Evolutionary conservation across 192 early-diverging fungal genomes (phyloP).

Genomic region (Podila minutissima): DNA sequence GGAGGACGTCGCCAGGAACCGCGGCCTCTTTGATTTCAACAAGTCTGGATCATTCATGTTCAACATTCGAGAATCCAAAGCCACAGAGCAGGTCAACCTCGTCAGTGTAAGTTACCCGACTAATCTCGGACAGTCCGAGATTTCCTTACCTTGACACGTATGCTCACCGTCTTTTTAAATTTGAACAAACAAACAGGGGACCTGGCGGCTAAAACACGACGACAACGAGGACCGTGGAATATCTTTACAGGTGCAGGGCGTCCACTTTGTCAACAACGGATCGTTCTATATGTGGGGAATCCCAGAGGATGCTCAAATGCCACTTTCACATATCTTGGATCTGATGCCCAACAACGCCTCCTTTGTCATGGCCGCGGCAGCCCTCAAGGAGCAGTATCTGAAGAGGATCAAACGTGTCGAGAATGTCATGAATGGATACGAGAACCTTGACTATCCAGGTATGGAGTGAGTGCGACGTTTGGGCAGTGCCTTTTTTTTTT

Average conservation of each 20-base stretch:
- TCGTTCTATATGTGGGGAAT: constrained; percentile 60
- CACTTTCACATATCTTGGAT: constrained; percentile 52
- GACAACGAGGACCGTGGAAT: constrained; percentile 59
- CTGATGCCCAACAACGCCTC: constrained; percentile 57
- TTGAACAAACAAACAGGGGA: constrained; percentile 39
- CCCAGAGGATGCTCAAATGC: constrained; percentile 51
- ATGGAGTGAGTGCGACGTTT: neutral
- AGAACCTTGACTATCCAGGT: constrained; percentile 39
- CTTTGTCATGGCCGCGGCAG: constrained; percentile 24
- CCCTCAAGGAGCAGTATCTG: constrained; percentile 51
- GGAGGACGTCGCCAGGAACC: constrained; percentile 29
- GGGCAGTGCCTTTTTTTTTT: neutral
- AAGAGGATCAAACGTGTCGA: constrained; percentile 51
- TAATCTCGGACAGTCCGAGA: neutral
- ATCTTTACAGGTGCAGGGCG: constrained; percentile 54
- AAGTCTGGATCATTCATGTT: constrained; percentile 37
- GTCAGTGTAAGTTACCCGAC: constrained; percentile 42
- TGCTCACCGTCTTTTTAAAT: neutral
- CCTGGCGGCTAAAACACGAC: constrained; percentile 54
- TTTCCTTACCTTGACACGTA: neutral
- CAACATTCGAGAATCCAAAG: constrained; percentile 40
- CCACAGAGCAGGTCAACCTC: constrained; percentile 56
- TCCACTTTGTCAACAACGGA: constrained; percentile 64
- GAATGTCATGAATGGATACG: constrained; percentile 29
- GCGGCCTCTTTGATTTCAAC: constrained; percentile 40